Evolutionary conservation across 192 early-diverging fungal genomes (phyloP).

Genomic region (Podila minutissima): DNA sequence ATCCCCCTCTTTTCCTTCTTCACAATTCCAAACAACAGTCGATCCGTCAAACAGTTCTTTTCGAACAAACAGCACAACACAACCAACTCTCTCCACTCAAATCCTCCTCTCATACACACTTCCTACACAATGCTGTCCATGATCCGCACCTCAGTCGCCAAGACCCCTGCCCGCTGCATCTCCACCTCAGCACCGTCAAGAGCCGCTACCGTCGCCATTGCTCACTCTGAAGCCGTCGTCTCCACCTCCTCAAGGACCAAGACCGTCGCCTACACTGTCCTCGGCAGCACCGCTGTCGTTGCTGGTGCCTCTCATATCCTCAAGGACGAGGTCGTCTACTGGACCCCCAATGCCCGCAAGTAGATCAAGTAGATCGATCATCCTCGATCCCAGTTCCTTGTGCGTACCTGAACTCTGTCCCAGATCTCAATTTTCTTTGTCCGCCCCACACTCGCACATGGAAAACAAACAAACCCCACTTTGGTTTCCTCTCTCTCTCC

Average conservation of each 20-base stretch:
- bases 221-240: neutral
- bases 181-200: conserved; percentile 21
- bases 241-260: conserved; percentile 23
- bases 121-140: conserved; percentile 19
- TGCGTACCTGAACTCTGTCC: no score
- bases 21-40: no score
- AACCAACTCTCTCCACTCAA: no score
- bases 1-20: no score
- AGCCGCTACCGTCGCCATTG: conserved; percentile 4
- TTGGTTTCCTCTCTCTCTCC: no score
- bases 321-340: conserved; percentile 51
- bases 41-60: no score
- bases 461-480: no score
- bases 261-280: conserved; percentile 30
- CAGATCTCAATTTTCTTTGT: no score
- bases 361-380: conserved; percentile 29
- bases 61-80: neutral
- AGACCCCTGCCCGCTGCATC: conserved; percentile 31
- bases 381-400: no score
- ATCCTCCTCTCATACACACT: neutral
- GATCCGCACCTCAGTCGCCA: conserved; percentile 17
- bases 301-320: conserved; percentile 21
- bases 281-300: conserved; percentile 22
- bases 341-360: conserved; percentile 51
- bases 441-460: no score